Evolutionary conservation across 805 yeast species (phyloP), one percentile per base, ranked within the genome.

Genomic region (Candida morakotiae): DNA sequence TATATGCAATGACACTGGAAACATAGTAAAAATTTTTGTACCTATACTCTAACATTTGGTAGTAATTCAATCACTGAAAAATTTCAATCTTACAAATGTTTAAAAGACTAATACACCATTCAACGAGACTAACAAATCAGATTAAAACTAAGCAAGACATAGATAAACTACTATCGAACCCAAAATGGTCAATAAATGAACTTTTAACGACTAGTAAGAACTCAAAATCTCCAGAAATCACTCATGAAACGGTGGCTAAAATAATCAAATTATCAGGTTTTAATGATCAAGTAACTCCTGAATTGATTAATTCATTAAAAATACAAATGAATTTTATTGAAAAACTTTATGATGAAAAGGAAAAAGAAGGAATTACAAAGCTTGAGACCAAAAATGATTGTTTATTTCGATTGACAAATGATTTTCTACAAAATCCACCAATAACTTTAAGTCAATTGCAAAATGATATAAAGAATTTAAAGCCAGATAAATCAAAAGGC

Each of bases 291-390:
- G 34, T 21, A 6, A 24, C 38, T 15, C 14, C 32, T 9, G 34
- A 31, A 26, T 47, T 62, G 40, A 40, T 48, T 5, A 34, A 41
- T 10, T 56, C 69, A 2, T 52, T 67, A 38, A 51, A 53, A 38
- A 41, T 51, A n/a, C 73, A 67, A 41, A 55, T 67, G 53, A 55
- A 49, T 15, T 59, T 67, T 43, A 56, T 67, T 21, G 45, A 54
- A 23, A 54, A 56, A 24, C 52, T 67, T 29, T 62, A 63, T 35
- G 55, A 53, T 9, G 48, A 40, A 2, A 35, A 45, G 19, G 44
- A 41, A 15, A 41, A 31, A 10, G 28, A 30, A 8, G 31, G n/a
- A 13, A 4, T 7, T 9, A 18, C 29, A 11, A 40, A 39, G 5
- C 28, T 24, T 3, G 30, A 11, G 2, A 35, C 36, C 9, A 37